Percentiles rank a stretch among this genome's conserved stretches.
Evolutionary conservation across 352 stramenopile species (phyloP).

Genomic region (Thalassiosira tumida): DNA sequence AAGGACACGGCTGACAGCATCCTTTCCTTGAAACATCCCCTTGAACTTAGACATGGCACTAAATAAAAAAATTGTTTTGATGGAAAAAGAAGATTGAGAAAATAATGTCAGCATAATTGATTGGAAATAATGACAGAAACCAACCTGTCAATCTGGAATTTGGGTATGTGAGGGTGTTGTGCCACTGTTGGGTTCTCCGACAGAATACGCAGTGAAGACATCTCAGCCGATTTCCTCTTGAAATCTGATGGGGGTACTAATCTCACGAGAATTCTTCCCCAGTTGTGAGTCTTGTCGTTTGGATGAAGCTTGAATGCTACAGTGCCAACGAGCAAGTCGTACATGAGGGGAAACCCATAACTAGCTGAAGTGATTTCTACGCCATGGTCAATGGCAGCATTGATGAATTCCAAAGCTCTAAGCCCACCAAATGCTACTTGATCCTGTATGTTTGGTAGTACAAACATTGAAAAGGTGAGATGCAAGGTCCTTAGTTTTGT

Average conservation of each 20-base stretch:
- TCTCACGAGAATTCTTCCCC: constrained; percentile 90
- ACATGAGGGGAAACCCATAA: constrained; percentile 92
- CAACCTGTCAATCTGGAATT: constrained; percentile 91
- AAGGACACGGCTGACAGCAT: constrained; percentile 90
- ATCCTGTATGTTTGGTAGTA: constrained; percentile 74
- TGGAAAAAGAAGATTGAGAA: no score
- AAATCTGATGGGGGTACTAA: constrained; percentile 90
- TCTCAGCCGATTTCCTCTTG: constrained; percentile 89
- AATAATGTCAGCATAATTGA: no score
- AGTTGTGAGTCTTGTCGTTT: constrained; percentile 91
- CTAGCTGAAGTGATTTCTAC: constrained; percentile 89
- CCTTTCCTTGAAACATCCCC: constrained; percentile 92
- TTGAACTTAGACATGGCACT: constrained; percentile 92
- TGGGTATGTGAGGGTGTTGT: constrained; percentile 91
- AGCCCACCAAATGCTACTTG: constrained; percentile 90
- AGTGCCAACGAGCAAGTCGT: constrained; percentile 92
- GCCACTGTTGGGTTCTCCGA: constrained; percentile 90
- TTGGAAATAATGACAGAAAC: no score
- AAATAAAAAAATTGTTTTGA: no score
- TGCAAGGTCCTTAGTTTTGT: neutral
- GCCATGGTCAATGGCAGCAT: constrained; percentile 87
- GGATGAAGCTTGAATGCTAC: constrained; percentile 92
- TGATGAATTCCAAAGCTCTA: constrained; percentile 90
- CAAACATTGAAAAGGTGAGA: neutral
- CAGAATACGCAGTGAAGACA: constrained; percentile 90